phyloP scores from a whole-genome alignment of 2,329 filamentous ascomycete genomes.

The Blastomyces emzantsi region DNA sequence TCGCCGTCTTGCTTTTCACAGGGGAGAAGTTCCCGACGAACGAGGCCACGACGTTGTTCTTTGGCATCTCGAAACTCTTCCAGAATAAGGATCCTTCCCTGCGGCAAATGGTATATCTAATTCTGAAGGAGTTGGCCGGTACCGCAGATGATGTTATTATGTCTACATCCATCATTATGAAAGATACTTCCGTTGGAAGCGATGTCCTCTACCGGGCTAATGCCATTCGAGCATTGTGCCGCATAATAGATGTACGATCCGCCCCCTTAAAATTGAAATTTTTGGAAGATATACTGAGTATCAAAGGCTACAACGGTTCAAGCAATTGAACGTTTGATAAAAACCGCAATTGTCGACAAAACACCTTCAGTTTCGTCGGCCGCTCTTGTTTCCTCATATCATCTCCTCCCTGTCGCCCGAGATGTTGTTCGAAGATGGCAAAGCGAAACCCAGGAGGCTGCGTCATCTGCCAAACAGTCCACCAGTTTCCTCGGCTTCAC shows the following conservation, averaged over 20 bases:
- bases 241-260: slow-evolving; percentile 79
- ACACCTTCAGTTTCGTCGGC: slow-evolving; percentile 95
- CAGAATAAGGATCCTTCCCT: slow-evolving; percentile 98
- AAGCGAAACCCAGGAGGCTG: slow-evolving; percentile 95
- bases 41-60: slow-evolving; percentile 97
- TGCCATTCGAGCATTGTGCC: slow-evolving; percentile 87
- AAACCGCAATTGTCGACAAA: slow-evolving; percentile 98
- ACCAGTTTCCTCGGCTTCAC: slow-evolving; percentile 88
- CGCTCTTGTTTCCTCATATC: slow-evolving; percentile 92
- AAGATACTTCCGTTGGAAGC: slow-evolving; percentile 92
- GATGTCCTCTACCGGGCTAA: slow-evolving; percentile 92
- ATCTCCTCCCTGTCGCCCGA: slow-evolving; percentile 88
- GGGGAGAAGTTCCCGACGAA: slow-evolving; percentile 95
- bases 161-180: slow-evolving; percentile 99
- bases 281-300: slow-evolving; percentile 14
- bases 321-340: slow-evolving; percentile 96
- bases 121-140: slow-evolving; percentile 93
- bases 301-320: slow-evolving; percentile 81
- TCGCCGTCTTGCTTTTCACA: slow-evolving; percentile 89
- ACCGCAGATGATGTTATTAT: slow-evolving; percentile 99
- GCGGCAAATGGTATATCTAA: slow-evolving; percentile 96
- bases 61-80: slow-evolving; percentile 97
- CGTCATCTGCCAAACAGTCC: slow-evolving; percentile 78
- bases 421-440: slow-evolving; percentile 97
- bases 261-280: slow-evolving; percentile 6